Evolutionary conservation across 176 grass and related monocot genomes (phyloP).

Genomic region (Pharus latifolius): DNA sequence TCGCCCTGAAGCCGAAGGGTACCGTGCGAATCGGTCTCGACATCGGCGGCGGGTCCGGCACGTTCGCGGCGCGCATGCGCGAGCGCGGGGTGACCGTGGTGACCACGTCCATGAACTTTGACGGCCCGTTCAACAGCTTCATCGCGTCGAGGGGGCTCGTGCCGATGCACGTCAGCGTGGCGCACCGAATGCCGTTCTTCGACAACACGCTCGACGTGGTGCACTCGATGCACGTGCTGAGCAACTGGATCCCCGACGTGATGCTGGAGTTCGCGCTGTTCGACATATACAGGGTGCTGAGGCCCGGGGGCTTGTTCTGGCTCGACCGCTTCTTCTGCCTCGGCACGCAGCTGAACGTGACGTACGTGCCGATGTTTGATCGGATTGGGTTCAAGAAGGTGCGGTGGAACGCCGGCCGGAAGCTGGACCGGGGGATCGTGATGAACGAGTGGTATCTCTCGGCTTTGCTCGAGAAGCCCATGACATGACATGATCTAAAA

Average conservation of each 20-base stretch:
- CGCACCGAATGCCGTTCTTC: constrained; percentile 33
- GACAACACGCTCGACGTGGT: constrained; percentile 44
- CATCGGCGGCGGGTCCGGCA: constrained; percentile 34
- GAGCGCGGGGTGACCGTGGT: constrained; percentile 46
- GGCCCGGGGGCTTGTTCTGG: constrained; percentile 49
- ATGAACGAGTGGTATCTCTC: constrained; percentile 42
- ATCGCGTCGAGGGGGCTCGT: constrained; percentile 42
- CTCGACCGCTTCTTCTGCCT: constrained; percentile 42
- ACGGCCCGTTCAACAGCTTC: constrained; percentile 56
- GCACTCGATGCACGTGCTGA: constrained; percentile 50
- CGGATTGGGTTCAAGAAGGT: constrained; percentile 25
- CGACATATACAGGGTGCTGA: constrained; percentile 49
- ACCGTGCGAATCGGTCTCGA: constrained; percentile 42
- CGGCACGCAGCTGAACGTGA: constrained; percentile 23
- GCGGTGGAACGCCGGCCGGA: constrained; percentile 32
- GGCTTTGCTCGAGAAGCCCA: constrained; percentile 47
- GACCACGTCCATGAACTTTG: constrained; percentile 39
- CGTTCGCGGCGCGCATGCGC: constrained; percentile 39
- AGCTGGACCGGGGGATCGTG: constrained; percentile 25
- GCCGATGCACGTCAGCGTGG: constrained; percentile 29
- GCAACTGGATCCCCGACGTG: constrained; percentile 33
- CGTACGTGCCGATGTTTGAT: constrained; percentile 28
- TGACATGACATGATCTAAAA: not conserved
- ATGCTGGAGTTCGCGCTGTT: constrained; percentile 30
- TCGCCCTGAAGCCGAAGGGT: constrained; percentile 5